A percentile compares a stretch with the other conserved stretches of the same genome.
Evolutionary conservation across 1,139 yeast genomes (phyloP).

Genomic region (Pneumocystis jirovecii): DNA sequence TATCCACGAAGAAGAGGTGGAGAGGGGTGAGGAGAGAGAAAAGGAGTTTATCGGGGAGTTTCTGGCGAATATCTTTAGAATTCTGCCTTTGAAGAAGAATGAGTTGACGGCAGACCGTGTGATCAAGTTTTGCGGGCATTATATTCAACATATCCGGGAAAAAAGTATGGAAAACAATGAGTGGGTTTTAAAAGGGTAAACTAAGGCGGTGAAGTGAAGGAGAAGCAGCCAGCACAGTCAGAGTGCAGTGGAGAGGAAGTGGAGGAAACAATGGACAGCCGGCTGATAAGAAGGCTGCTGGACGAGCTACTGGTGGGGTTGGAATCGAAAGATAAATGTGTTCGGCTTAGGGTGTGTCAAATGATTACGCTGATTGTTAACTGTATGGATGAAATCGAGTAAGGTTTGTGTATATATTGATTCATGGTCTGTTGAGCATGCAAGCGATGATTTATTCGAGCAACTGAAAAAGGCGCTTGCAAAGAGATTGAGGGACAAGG

Average conservation of each 20-base stretch:
- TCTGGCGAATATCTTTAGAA: conserved; percentile 19
- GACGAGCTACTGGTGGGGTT: conserved; percentile 59
- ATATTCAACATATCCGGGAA: conserved; percentile 14
- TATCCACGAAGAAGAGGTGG: neutral
- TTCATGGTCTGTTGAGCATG: neutral
- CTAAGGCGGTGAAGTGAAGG: neutral
- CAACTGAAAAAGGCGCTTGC: conserved; percentile 46
- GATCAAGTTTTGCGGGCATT: conserved; percentile 38
- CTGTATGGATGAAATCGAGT: conserved; percentile 58
- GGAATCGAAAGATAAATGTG: conserved; percentile 60
- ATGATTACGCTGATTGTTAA: conserved; percentile 59
- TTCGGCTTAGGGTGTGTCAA: conserved; percentile 69
- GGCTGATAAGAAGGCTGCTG: conserved; percentile 47
- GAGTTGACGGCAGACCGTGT: conserved; percentile 66
- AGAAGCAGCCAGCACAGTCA: neutral
- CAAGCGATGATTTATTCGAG: conserved; percentile 44
- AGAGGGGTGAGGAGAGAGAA: neutral
- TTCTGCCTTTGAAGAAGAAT: conserved; percentile 52
- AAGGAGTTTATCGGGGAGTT: neutral
- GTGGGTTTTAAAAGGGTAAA: neutral
- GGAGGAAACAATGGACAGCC: conserved; percentile 2
- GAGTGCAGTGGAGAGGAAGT: neutral
- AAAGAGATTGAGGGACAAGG: conserved; percentile 62
- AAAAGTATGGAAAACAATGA: neutral
- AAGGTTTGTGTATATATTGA: neutral